phyloP scores from a whole-genome alignment of 1,284 basidiomycete species.

The Malassezia globosa region DNA sequence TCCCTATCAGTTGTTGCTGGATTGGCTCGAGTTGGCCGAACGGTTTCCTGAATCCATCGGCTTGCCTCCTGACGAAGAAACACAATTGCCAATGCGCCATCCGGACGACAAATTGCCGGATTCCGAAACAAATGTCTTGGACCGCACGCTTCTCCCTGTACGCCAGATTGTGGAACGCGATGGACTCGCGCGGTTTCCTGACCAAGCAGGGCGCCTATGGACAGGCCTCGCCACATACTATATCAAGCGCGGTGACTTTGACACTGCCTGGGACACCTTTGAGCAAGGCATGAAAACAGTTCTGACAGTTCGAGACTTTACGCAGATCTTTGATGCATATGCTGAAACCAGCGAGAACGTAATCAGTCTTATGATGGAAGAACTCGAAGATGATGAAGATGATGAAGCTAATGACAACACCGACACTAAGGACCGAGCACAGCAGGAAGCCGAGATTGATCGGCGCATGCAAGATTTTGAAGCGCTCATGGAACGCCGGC shows the following conservation, averaged over 20 bases:
- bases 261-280: slow-evolving; percentile 72
- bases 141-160: slow-evolving; percentile 78
- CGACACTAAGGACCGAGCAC: slow-evolving; percentile 47
- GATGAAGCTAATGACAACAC: slow-evolving; percentile 22
- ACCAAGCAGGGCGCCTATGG: slow-evolving; percentile 92
- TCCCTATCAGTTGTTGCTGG: slow-evolving; percentile 80
- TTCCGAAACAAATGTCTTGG: slow-evolving; percentile 54
- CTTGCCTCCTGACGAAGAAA: slow-evolving; percentile 60
- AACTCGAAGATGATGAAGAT: slow-evolving; percentile 52
- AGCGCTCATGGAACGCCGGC: slow-evolving; percentile 82
- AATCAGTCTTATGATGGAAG: slow-evolving; percentile 82
- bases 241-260: slow-evolving; percentile 93
- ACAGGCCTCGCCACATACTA: slow-evolving; percentile 93
- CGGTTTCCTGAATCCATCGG: slow-evolving; percentile 85
- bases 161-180: slow-evolving; percentile 73
- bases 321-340: slow-evolving; percentile 94
- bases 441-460: slow-evolving; percentile 78
- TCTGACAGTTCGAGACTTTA: slow-evolving; percentile 90
- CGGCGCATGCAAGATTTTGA: slow-evolving; percentile 84
- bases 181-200: slow-evolving; percentile 77
- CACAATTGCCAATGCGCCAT: slow-evolving; percentile 48
- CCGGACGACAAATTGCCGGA: slow-evolving; percentile 46
- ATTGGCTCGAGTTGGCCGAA: slow-evolving; percentile 86
- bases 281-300: slow-evolving; percentile 74
- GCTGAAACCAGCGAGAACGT: slow-evolving; percentile 85